Conservation (phyloP, 129 eudicot genomes). For the Chrysanthemum seticuspe region DNA sequence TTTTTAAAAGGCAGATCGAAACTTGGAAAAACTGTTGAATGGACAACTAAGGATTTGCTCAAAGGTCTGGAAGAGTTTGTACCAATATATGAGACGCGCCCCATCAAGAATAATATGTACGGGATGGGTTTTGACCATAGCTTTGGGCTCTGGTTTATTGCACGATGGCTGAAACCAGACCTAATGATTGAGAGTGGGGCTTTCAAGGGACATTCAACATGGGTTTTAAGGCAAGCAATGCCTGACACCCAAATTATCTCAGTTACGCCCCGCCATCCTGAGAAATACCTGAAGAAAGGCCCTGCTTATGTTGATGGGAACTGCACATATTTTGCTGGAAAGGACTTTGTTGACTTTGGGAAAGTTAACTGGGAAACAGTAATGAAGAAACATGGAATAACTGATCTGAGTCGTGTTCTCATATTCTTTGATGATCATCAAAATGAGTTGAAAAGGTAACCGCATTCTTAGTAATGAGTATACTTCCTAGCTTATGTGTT, state of each 20-base stretch:
- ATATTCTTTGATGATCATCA: conserved; percentile 93
- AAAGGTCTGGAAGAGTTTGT: conserved; percentile 83
- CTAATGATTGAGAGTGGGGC: conserved; percentile 97
- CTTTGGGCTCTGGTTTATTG: conserved; percentile 94
- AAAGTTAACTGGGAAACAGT: conserved; percentile 72
- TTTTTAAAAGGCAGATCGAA: conserved; percentile 99
- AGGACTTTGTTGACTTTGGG: conserved; percentile 85
- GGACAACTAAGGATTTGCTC: conserved; percentile 90
- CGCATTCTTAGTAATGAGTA: neutral
- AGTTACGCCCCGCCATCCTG: conserved; percentile 92
- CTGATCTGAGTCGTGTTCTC: conserved; percentile 66
- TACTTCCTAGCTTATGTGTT: conserved; percentile 14
- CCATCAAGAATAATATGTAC: conserved; percentile 85
- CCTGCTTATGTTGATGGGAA: conserved; percentile 92
- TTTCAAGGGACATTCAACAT: conserved; percentile 95
- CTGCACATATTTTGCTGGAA: conserved; percentile 83
- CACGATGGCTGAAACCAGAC: conserved; percentile 89
- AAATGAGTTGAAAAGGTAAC: conserved; percentile 33
- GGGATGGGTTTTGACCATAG: conserved; percentile 99
- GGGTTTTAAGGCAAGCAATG: conserved; percentile 96
- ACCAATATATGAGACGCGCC: conserved; percentile 83
- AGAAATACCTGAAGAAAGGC: conserved; percentile 86
- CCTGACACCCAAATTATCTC: conserved; percentile 82
- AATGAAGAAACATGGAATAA: conserved; percentile 67
- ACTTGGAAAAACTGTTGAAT: conserved; percentile 78